Percentiles rank a stretch among this genome's conserved stretches.
Conservation (phyloP, 345 rosid genomes). For the Dipteronia dyeriana region DNA sequence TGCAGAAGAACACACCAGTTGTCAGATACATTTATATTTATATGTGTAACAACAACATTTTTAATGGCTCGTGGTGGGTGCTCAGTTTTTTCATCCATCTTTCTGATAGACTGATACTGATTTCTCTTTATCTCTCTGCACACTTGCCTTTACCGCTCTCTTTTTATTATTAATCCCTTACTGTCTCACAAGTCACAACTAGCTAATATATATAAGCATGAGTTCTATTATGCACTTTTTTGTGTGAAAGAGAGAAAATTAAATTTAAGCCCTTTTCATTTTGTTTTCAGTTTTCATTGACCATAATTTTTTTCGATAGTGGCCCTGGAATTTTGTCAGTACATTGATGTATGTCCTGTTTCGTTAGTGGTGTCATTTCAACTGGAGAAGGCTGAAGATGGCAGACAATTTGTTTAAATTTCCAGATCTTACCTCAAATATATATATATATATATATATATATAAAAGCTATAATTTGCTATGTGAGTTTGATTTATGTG, state of each 20-base stretch:
- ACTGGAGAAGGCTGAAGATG: constrained; percentile 12
- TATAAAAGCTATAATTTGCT: background rate
- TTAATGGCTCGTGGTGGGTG: constrained; percentile 8
- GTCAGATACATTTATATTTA: constrained; percentile 16
- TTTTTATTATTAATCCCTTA: constrained; percentile 30
- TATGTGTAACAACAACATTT: constrained; percentile 17
- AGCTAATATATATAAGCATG: constrained; percentile 3
- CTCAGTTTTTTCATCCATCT: constrained; percentile 14
- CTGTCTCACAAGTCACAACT: constrained; percentile 6
- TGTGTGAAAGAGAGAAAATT: background rate
- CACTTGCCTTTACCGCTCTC: constrained; percentile 13
- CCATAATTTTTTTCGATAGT: background rate
- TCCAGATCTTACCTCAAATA: background rate
- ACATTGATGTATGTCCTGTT: background rate
- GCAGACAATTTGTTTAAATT: constrained; percentile 18
- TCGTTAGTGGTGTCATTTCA: constrained; percentile 29
- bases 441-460: background rate
- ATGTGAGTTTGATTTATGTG: background rate
- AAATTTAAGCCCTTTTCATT: background rate
- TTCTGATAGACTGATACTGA: no score
- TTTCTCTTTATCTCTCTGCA: background rate
- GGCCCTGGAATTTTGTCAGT: constrained; percentile 1
- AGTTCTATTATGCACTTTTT: background rate
- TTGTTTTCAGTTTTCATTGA: background rate
- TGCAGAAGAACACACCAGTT: constrained; percentile 16